Evolutionary conservation across 345 rosid species (phyloP), one percentile per base, ranked within the genome.

Genomic region (Gossypium raimondii): DNA sequence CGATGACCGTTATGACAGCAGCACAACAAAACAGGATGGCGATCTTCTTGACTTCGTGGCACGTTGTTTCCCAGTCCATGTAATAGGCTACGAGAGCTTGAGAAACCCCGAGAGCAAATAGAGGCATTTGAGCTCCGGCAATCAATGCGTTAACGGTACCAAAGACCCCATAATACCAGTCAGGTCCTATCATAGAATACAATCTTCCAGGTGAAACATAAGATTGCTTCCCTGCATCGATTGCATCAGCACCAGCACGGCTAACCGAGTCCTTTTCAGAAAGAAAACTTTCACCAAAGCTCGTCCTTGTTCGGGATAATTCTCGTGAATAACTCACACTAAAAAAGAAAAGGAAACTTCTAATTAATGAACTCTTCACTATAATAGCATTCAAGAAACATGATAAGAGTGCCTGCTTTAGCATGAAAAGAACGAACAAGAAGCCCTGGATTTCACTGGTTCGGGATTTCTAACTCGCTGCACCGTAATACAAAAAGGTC

Each of bases 41-140:
- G 17, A 94, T 91, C 79, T 83, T 92, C 87, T 86, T 92, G 48
- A 94, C 79, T 83, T 94, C 98, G 17, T 61, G 90, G 55, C 82
- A 79, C 2, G 90, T 86, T 24, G 83, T 84, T 8, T 85, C 97
- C 98, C 98, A 94, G 78, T 77, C 89, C 87, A 81, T 81, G 86
- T 94, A 94, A 75, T 75, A 87, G n/a, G 98, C 67, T 47, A 94
- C 97, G 63, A 94, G 92, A 53, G 97, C 95, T 67, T 92, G 95
- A 27, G 98, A 86, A 77, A 94, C 89, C 7, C 98, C 98, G 67
- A 94, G 97, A 7, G 98, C 97, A 29, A 94, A 94, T 51, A 94
- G 92, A 3, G 98, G 98, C 98, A 92, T 91, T 80, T 85, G 91
- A 27, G 98, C 86, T 84, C 98, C 98, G 14, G 95, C 89, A 43